These are phyloP conservation scores for Melampsora americana DNA, from an alignment of 1,284 basidiomycete genomes.

Conservation along the genomic window DNA sequence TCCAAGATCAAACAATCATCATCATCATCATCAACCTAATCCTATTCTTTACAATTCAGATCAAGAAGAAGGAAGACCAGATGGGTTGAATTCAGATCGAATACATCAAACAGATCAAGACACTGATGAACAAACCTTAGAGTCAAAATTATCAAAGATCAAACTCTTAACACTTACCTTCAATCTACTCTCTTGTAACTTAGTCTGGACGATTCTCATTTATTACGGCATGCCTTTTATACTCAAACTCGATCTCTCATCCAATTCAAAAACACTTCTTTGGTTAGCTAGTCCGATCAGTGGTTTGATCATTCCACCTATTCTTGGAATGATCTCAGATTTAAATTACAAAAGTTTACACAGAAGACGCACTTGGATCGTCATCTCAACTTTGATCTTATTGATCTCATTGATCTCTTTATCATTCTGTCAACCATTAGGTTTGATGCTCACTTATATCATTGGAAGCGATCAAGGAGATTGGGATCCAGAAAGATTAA, in stretches of 20 bases:
- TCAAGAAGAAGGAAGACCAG: background rate
- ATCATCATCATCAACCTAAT: constrained; percentile 6
- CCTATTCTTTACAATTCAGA: background rate
- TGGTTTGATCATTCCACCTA: constrained; percentile 17
- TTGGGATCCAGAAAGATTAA: constrained; percentile 18
- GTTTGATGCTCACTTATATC: background rate
- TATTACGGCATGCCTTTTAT: constrained; percentile 29
- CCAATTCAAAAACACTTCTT: constrained; percentile 4
- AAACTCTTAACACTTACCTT: constrained; percentile 1
- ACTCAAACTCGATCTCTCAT: constrained; percentile 12
- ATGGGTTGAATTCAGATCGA: background rate
- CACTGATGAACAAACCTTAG: background rate
- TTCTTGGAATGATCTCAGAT: constrained; percentile 11
- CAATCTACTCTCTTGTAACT: constrained; percentile 4
- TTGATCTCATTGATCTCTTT: constrained; percentile 15
- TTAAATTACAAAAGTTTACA: background rate
- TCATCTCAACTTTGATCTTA: background rate
- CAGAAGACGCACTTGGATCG: background rate
- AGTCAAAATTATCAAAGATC: background rate
- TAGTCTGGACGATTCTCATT: constrained; percentile 14
- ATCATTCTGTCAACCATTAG: constrained; percentile 27
- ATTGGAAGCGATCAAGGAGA: constrained; percentile 20
- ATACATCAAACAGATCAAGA: background rate
- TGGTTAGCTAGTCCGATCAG: constrained; percentile 15
- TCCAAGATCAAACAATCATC: background rate